phyloP scores from a whole-genome alignment of 1,284 basidiomycete genomes.

The Pulchroboletus neoregius region DNA sequence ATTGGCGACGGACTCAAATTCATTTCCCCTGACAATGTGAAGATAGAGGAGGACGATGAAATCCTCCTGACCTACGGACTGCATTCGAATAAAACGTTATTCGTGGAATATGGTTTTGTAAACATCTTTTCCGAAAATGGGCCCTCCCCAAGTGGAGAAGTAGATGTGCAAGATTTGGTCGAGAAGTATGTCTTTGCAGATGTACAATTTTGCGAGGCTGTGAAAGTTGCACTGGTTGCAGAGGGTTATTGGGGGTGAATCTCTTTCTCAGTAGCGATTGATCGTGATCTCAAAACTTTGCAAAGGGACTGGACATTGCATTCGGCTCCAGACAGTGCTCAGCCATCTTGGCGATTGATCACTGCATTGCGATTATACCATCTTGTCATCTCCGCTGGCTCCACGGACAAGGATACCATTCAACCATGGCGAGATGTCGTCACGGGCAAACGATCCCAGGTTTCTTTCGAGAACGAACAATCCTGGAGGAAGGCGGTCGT shows the following conservation, averaged over 20 bases:
- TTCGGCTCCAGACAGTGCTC: constrained; percentile 49
- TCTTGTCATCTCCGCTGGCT: constrained; percentile 30
- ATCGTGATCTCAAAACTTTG: background rate
- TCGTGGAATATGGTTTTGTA: constrained; percentile 85
- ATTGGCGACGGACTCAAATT: constrained; percentile 51
- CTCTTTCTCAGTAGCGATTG: background rate
- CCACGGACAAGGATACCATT: constrained; percentile 33
- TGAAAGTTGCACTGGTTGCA: constrained; percentile 48
- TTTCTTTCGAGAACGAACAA: constrained; percentile 49
- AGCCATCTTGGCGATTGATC: constrained; percentile 74
- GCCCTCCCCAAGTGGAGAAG: constrained; percentile 43
- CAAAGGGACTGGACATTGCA: constrained; percentile 70
- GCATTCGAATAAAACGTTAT: constrained; percentile 70
- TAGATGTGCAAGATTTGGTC: constrained; percentile 59
- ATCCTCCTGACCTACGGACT: constrained; percentile 72
- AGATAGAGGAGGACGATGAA: constrained; percentile 52
- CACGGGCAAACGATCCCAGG: constrained; percentile 38
- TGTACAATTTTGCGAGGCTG: constrained; percentile 38
- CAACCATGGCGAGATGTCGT: constrained; percentile 55
- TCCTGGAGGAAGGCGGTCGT: constrained; percentile 36
- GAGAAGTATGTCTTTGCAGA: constrained; percentile 45
- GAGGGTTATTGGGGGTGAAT: constrained; percentile 77
- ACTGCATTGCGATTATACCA: constrained; percentile 66
- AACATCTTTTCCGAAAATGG: constrained; percentile 33
- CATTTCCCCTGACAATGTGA: constrained; percentile 43